Base-by-base conservation (phyloP, 1,284 basidiomycete genomes). In the Rhodotorula sp. region DNA sequence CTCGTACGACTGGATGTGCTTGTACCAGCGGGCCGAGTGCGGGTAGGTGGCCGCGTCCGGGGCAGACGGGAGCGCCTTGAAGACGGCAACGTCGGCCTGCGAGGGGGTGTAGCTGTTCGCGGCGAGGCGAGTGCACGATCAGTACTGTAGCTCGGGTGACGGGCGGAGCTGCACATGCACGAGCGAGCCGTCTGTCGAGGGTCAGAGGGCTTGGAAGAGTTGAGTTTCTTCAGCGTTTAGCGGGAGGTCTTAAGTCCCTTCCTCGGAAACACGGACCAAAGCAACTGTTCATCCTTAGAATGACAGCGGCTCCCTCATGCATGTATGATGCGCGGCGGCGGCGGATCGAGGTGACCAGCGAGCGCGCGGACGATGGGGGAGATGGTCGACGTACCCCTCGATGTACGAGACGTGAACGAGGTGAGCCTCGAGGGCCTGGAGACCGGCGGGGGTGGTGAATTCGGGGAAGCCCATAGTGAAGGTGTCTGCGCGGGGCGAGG, bases 241-340 rank as follows among this genome's bases (percentile, higher is more conserved):
- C 87, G 89, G 90, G 93, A 88, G 91, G 91, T 95, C 92, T 96
- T 85, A 84, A 92, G 86, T 91, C 93, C 53, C 68, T 71, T 61
- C 88, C 90, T 96, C 91, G 89, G 92, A 93, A 95, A 95, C 93
- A 94, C 92, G 92, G 92, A 95, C 92, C 92, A 94, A 92, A 92
- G 91, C 90, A 84, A 81, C 83, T 59, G 83, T 82, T 92, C 91
- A 94, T 94, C 91, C 87, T 81, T 56, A 65, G 61, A 25, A 32
- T 25, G 44, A 4, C 32, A 21, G 32, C 19, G 25, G n/a, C 22
- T 34, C 59, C 13, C 10, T 17, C 21, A 21, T 27, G 44, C 2
- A 21, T 21, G 44, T 25, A 19, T n/a, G n/a, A n/a, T n/a, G n/a
- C n/a, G n/a, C n/a, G n/a, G 48, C 48, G 34, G 19, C 15, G 34